Conservation (phyloP, 2,329 filamentous ascomycete genomes). For the Endoconidiophora laricicola region DNA sequence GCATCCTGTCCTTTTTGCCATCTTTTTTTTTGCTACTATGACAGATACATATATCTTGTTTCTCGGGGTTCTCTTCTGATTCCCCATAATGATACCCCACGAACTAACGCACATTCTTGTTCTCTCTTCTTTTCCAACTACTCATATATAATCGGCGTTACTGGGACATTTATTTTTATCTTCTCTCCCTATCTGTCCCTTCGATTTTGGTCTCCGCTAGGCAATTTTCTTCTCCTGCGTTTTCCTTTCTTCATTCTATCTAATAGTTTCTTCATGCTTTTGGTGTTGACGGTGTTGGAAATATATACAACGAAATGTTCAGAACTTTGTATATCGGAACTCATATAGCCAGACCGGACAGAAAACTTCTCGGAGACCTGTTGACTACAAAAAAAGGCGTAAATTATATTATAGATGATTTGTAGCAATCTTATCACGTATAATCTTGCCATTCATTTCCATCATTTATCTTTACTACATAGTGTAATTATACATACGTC, state of each 20-base stretch:
- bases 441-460: too few species aligned
- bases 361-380: not conserved
- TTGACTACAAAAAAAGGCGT: not conserved
- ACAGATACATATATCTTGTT: too few species aligned
- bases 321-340: not conserved
- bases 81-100: conserved; percentile 1
- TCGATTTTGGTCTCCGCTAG: not conserved
- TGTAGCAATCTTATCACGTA: too few species aligned
- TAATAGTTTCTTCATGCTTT: not conserved
- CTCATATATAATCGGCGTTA: too few species aligned
- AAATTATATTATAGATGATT: not conserved
- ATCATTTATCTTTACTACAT: too few species aligned
- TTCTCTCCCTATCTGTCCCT: too few species aligned
- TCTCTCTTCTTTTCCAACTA: not conserved
- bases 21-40: too few species aligned
- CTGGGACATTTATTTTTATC: too few species aligned
- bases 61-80: not conserved
- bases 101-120: not conserved
- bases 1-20: too few species aligned
- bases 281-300: not conserved
- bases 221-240: conserved; percentile 2
- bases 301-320: not conserved
- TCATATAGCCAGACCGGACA: not conserved
- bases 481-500: too few species aligned
- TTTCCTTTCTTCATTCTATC: conserved; percentile 9